A percentile compares a stretch with the other conserved stretches of the same genome.
Conservation (phyloP, 495 filamentous ascomycete genomes). For the Penicillium coffeae region DNA sequence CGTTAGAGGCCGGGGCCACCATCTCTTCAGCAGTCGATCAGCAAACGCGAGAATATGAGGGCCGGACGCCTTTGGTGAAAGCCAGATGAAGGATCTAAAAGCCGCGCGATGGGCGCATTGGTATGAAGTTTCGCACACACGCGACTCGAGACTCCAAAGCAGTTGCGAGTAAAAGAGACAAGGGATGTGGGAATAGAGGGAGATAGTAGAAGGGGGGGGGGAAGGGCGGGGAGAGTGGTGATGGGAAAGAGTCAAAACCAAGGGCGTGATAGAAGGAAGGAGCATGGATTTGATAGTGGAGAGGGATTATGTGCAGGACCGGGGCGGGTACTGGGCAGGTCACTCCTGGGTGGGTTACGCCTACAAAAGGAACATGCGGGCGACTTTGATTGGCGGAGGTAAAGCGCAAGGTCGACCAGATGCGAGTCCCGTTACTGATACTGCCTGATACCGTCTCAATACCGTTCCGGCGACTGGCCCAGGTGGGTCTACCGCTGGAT, state of each 20-base stretch:
- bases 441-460: not conserved
- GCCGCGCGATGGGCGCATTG: slow-evolving; percentile 35
- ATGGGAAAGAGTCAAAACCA: slow-evolving; percentile 11
- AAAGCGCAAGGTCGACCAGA: not conserved
- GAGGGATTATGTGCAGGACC: slow-evolving; percentile 25
- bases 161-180: slow-evolving; percentile 4
- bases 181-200: not conserved
- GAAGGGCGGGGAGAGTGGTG: too few relatives aligned
- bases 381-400: slow-evolving; percentile 5
- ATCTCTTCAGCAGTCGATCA: slow-evolving; percentile 40
- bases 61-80: slow-evolving; percentile 22
- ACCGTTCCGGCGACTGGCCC: too few relatives aligned
- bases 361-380: slow-evolving; percentile 12
- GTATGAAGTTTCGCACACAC: slow-evolving; percentile 15
- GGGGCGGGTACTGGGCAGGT: slow-evolving; percentile 13
- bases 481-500: not conserved
- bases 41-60: too few relatives aligned
- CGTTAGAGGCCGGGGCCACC: slow-evolving; percentile 51
- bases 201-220: too few relatives aligned
- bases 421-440: not conserved
- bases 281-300: slow-evolving; percentile 27
- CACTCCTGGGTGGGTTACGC: slow-evolving; percentile 23
- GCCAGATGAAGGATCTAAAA: slow-evolving; percentile 21
- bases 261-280: slow-evolving; percentile 2
- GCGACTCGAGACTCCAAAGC: slow-evolving; percentile 2